Conservation (phyloP, 2,329 filamentous ascomycete genomes). For the Fusarium anthophilum region DNA sequence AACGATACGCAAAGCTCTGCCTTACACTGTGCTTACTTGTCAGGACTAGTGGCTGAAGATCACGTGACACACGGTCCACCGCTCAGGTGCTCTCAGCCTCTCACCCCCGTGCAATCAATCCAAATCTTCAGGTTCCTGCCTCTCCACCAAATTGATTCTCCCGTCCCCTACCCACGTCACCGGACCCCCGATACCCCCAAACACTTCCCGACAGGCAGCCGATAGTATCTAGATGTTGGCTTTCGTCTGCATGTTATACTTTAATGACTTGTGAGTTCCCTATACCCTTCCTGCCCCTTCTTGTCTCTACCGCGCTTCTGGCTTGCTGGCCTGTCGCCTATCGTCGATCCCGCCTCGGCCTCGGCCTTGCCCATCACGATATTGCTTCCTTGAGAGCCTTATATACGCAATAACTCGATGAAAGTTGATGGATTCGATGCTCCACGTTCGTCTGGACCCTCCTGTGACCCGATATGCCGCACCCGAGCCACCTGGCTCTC, state of each 20-base stretch:
- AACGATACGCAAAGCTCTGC: background rate
- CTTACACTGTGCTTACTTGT: background rate
- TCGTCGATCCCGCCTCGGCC: conserved; percentile 50
- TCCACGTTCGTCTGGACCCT: conserved; percentile 47
- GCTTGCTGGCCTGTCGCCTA: conserved; percentile 49
- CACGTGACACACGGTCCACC: conserved; percentile 30
- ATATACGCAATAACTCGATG: conserved; percentile 37
- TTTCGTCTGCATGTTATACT: conserved; percentile 52
- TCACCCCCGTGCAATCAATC: conserved; percentile 44
- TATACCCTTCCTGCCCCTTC: conserved; percentile 38
- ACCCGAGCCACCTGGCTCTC: conserved; percentile 38
- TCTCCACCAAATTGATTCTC: conserved; percentile 47
- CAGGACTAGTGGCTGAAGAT: background rate
- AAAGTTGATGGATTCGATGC: conserved; percentile 50
- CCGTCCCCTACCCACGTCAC: conserved; percentile 47
- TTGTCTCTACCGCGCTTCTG: conserved; percentile 44
- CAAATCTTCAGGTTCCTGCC: conserved; percentile 51
- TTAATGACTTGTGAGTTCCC: conserved; percentile 63
- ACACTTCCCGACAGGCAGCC: conserved; percentile 36
- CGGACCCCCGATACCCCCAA: conserved; percentile 44
- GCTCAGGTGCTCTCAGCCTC: conserved; percentile 27
- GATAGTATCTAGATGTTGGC: conserved; percentile 38
- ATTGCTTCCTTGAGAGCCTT: conserved; percentile 42
- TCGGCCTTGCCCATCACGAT: conserved; percentile 48
- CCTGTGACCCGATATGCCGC: conserved; percentile 33